Percentiles rank a stretch among this genome's conserved stretches.
phyloP scores from a whole-genome alignment of 2,329 filamentous ascomycete genomes.

The Colletotrichum lupini region DNA sequence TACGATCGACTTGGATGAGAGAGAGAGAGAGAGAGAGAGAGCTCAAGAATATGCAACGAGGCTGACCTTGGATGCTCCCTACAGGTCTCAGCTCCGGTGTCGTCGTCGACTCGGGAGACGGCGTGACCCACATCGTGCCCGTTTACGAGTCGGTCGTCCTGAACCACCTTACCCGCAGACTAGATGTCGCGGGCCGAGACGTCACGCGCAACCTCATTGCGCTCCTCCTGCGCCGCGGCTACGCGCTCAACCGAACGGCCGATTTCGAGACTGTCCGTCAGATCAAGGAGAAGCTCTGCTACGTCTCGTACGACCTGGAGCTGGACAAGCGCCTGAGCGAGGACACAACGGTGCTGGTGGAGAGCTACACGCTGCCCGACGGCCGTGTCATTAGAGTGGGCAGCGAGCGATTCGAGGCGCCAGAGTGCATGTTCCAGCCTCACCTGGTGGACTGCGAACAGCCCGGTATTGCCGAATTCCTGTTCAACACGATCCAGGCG shows the following conservation, averaged over 20 bases:
- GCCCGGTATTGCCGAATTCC: conserved; percentile 93
- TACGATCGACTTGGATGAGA: neutral
- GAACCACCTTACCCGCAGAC: conserved; percentile 92
- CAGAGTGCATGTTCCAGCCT: conserved; percentile 98
- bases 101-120: conserved; percentile 98
- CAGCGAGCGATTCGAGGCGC: conserved; percentile 96
- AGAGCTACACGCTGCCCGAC: conserved; percentile 97
- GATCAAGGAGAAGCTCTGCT: conserved; percentile 99
- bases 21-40: neutral
- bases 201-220: conserved; percentile 99
- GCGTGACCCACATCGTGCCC: conserved; percentile 97
- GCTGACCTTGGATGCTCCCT: conserved; percentile 11
- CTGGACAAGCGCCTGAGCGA: conserved; percentile 96
- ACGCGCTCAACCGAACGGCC: conserved; percentile 96
- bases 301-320: conserved; percentile 97
- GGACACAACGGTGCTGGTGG: conserved; percentile 96
- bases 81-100: conserved; percentile 88
- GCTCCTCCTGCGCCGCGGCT: conserved; percentile 90
- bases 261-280: conserved; percentile 99
- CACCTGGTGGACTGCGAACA: conserved; percentile 98
- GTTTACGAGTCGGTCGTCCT: conserved; percentile 98
- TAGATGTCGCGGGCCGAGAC: conserved; percentile 96
- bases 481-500: conserved; percentile 98
- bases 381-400: conserved; percentile 96
- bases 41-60: neutral